Evolutionary conservation across 768 basidiomycete genomes (phyloP), one percentile per base, ranked within the genome.

Genomic region (Boletus huronensis): DNA sequence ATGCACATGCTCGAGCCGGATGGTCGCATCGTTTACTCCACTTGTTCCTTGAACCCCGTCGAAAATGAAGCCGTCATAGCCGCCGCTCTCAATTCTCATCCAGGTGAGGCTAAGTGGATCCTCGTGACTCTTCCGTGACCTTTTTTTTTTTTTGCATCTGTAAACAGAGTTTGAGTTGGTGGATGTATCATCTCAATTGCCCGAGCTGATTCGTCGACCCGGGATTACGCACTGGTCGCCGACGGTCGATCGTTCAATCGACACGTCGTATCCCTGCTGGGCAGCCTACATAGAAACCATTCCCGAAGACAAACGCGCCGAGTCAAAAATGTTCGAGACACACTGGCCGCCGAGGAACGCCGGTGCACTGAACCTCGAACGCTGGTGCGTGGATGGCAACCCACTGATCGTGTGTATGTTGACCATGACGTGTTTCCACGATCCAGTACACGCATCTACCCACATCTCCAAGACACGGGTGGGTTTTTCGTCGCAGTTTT

Each of bases 41-140:
- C 97, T 0, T 98, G 97, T 65, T 98, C 95, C 0, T 76, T 98
- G 60, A 98, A 98, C 69, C 97, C 97, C 1, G 80, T 93, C 13
- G 97, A 99, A 72, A 98, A 99, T 67, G 97, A 99, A 70, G 93
- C 97, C 8, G 96, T 98, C 57, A 77, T 98, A 32, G 88, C 91
- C 1, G 86, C 89, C 41, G 93, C 91, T 0, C 77, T 98, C 35
- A 82, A 82, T 55, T 70, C 77, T 1, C 82, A 87, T 55, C 80
- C 83, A 23, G 90, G 93, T 88, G 39, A 48, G 55, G 5, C 19
- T 19, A 10, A 14, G 11, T 21, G 19, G 14, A 26, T 25, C 0
- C 8, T 23, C 1, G 4, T 36, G 5, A 28, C 28, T 39, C 21
- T 29, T 40, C 23, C 35, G 14, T 47, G 13, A 48, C 39, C 6